A percentile compares a stretch with the other conserved stretches of the same genome.
These are phyloP conservation scores for Forsythia viridissima DNA, from an alignment of 257 asterid species.

Conservation along the genomic window DNA sequence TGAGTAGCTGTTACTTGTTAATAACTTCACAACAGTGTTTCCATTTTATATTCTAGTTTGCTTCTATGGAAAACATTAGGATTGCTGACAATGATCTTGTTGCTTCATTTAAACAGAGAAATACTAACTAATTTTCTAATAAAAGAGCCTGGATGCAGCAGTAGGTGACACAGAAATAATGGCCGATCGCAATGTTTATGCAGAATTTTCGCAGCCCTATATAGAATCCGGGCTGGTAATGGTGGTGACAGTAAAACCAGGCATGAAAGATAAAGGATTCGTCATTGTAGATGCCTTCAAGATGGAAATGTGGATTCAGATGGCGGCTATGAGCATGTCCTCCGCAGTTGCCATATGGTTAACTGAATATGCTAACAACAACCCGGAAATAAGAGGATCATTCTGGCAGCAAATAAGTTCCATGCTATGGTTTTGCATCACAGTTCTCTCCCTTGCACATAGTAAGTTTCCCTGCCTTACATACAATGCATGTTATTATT, in stretches of 20 bases:
- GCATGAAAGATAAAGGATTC: conserved; percentile 28
- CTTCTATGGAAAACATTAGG: no score
- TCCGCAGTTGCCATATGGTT: conserved; percentile 54
- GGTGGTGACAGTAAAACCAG: conserved; percentile 52
- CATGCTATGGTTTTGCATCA: conserved; percentile 63
- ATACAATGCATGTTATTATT: no score
- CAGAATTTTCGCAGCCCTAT: conserved; percentile 62
- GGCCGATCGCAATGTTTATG: conserved; percentile 51
- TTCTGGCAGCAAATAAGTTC: conserved; percentile 34
- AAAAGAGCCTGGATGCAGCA: conserved; percentile 59
- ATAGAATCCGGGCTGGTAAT: conserved; percentile 61
- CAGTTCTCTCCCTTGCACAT: conserved; percentile 45
- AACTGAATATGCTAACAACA: conserved; percentile 45
- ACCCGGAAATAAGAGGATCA: conserved; percentile 39
- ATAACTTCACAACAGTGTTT: no score
- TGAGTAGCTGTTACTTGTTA: no score
- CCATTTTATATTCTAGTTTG: no score
- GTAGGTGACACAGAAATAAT: conserved; percentile 66
- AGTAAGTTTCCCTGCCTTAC: conserved; percentile 34
- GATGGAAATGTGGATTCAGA: conserved; percentile 48
- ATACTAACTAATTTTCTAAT: no score
- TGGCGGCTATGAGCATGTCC: conserved; percentile 34
- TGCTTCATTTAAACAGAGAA: no score
- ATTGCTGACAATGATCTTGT: no score
- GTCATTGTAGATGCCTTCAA: conserved; percentile 50